Conservation (phyloP, 306 rosid genomes). For the Leucaena leucocephala region DNA sequence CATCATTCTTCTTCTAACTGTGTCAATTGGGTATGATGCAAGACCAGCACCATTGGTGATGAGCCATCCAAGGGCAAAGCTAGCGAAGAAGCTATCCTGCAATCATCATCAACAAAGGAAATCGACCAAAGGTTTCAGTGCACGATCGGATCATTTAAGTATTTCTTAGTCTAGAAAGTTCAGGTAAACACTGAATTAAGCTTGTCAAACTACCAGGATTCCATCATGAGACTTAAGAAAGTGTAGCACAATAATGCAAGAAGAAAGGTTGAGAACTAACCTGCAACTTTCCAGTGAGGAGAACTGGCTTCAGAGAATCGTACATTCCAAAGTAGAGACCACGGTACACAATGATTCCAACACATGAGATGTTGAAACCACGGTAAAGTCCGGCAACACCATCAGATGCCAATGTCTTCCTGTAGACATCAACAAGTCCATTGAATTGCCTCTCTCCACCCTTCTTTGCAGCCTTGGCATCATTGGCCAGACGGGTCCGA, state of each 20-base stretch:
- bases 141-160: not conserved
- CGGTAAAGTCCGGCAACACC: constrained; percentile 90
- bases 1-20: constrained; percentile 98
- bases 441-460: constrained; percentile 93
- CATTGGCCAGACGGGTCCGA: constrained; percentile 87
- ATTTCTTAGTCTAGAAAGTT: not conserved
- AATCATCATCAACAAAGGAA: constrained; percentile 9
- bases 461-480: constrained; percentile 85
- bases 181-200: too few relatives aligned
- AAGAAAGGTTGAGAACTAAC: constrained; percentile 34
- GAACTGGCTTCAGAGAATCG: constrained; percentile 80
- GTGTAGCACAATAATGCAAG: too few relatives aligned
- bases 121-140: constrained; percentile 3
- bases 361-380: constrained; percentile 85
- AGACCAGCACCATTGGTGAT: constrained; percentile 92
- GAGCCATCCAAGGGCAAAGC: constrained; percentile 93
- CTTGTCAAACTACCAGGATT: not conserved
- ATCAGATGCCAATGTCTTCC: constrained; percentile 75
- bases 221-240: too few relatives aligned
- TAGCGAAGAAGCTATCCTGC: constrained; percentile 86
- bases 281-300: constrained; percentile 66
- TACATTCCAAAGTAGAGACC: constrained; percentile 92
- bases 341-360: constrained; percentile 88
- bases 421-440: constrained; percentile 84
- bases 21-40: constrained; percentile 93